Base-by-base conservation (phyloP, 768 basidiomycete genomes). In the Mrakia hoshinonis region DNA sequence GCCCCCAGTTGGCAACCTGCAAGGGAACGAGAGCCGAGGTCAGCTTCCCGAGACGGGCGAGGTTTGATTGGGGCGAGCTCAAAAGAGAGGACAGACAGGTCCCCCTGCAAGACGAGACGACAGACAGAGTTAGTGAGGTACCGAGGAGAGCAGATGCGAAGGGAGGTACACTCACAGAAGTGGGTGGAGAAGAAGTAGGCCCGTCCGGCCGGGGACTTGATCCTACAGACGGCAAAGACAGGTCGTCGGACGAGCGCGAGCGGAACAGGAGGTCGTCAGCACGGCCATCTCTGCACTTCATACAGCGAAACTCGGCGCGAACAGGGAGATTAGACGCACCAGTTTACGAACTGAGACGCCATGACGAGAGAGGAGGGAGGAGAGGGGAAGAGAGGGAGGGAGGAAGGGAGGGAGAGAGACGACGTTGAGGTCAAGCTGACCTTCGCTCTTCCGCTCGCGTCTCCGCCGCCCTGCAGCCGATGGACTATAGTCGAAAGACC, bases 1-100 rank as follows among this genome's bases (percentile, higher is more conserved):
- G 85, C 77, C 95, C 95, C 91, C 95, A 99, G 83, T 99, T 99
- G 73, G 95, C 95, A 73, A 93, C 88, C 94, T 95, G 12, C 10
- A 15, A 34, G 12, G 49, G 13, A 43, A 31, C 4, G 38, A 55
- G 47, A 52, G 31, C 9, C 29, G 48, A 67, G 39, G 51, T 36
- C 48, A 67, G 65, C 1, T 18, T 22, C 26, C 15, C 29, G 48
- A 18, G 63, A 65, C 20, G 34, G 65, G 51, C 38, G 36, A n/a
- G 26, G 34, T 39, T 18, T 12, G 51, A 67, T 13, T 4, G 34
- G n/a, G 3, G 24, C n/a, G 12, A 10, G 6, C 7, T 2, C 13
- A 22, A 61, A 29, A 36, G 58, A 61, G 34, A 36, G 58, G 29
- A 61, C 58, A 31, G 36, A 61, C 58, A 34, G 58, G 58, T 61